A percentile compares a stretch with the other conserved stretches of the same genome.
Evolutionary conservation across 805 yeast species (phyloP).

Genomic region (Candida sakaeoensis): DNA sequence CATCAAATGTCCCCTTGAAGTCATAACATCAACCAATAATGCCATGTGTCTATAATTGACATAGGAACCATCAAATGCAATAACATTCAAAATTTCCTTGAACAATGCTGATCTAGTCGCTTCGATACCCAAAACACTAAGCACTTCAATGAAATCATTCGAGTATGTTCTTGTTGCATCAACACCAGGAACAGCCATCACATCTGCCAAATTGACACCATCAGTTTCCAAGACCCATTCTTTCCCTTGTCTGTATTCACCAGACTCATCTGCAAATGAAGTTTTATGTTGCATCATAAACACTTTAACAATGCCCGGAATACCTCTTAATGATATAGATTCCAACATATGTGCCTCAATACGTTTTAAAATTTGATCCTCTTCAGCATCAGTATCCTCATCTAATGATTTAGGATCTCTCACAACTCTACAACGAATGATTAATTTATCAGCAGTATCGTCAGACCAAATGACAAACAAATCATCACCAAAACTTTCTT

Average conservation of each 20-base stretch:
- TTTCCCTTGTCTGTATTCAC: constrained; percentile 83
- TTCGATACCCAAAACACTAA: constrained; percentile 95
- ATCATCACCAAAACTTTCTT: constrained; percentile 90
- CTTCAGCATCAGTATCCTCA: constrained; percentile 93
- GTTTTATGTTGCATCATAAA: constrained; percentile 85
- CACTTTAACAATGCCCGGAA: constrained; percentile 86
- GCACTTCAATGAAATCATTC: constrained; percentile 92
- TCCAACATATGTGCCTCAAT: constrained; percentile 96
- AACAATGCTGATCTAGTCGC: constrained; percentile 94
- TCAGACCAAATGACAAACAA: constrained; percentile 98
- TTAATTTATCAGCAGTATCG: constrained; percentile 95
- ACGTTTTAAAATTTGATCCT: constrained; percentile 92
- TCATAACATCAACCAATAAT: constrained; percentile 94
- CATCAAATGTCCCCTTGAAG: constrained; percentile 96
- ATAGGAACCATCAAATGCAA: constrained; percentile 99
- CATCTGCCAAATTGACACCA: constrained; percentile 94
- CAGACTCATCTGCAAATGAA: constrained; percentile 69
- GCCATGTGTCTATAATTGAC: constrained; percentile 99
- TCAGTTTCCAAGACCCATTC: constrained; percentile 99
- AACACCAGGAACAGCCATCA: constrained; percentile 92
- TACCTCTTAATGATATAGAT: constrained; percentile 92
- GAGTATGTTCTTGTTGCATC: constrained; percentile 89
- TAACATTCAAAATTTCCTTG: constrained; percentile 92
- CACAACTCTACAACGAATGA: constrained; percentile 96
- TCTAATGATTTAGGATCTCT: constrained; percentile 93